phyloP scores from a whole-genome alignment of 768 basidiomycete genomes.

The Strobilomyces dryophilus region DNA sequence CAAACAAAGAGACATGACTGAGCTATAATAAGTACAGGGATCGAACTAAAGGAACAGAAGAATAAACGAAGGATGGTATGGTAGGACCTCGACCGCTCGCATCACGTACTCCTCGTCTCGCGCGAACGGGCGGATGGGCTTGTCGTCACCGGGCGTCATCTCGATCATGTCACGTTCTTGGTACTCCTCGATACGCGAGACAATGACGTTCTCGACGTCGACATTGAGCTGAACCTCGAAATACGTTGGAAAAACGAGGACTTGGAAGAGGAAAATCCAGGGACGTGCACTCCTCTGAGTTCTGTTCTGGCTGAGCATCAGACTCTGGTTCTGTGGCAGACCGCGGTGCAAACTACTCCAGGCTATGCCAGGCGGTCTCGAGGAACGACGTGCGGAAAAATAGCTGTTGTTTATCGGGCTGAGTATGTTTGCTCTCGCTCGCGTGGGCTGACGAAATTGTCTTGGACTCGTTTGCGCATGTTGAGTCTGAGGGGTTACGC shows the following conservation, averaged over 20 bases:
- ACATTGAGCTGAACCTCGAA: constrained; percentile 26
- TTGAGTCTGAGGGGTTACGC: constrained; percentile 18
- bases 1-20: too few species aligned
- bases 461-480: constrained; percentile 28
- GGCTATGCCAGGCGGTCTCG: neutral
- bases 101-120: constrained; percentile 9
- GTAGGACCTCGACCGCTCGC: too few species aligned
- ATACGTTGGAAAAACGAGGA: neutral
- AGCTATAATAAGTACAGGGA: too few species aligned
- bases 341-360: neutral
- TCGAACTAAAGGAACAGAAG: too few species aligned
- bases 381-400: constrained; percentile 19
- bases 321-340: constrained; percentile 18
- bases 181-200: constrained; percentile 28
- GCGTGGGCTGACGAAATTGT: constrained; percentile 21
- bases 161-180: constrained; percentile 18
- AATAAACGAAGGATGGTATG: too few species aligned
- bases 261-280: neutral
- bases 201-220: constrained; percentile 31
- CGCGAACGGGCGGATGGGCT: constrained; percentile 10
- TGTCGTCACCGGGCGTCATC: neutral
- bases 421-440: constrained; percentile 18
- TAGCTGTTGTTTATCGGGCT: constrained; percentile 13
- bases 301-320: constrained; percentile 18
- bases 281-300: constrained; percentile 22